Evolutionary conservation across 1,284 basidiomycete genomes (phyloP).

Genomic region (Cryptococcus depauperatus): DNA sequence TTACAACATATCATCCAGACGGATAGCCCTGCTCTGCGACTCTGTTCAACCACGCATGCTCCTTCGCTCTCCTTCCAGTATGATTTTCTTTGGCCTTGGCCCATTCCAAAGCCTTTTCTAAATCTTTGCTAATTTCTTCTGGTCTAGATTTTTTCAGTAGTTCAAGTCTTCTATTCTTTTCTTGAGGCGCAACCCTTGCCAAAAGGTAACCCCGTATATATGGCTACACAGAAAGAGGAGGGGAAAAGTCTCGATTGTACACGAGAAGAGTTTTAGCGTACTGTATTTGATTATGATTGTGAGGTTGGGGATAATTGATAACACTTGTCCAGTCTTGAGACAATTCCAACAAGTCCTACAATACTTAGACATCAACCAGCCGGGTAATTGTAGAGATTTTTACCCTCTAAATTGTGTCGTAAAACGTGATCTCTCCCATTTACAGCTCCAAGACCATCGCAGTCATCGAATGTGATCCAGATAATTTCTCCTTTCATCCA

Average conservation of each 20-base stretch:
- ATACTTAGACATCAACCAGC: background rate
- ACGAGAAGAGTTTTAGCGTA: conserved; percentile 9
- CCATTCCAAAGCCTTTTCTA: conserved; percentile 11
- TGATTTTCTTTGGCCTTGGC: background rate
- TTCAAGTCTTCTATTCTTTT: conserved; percentile 13
- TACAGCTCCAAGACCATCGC: conserved; percentile 7
- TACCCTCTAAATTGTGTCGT: background rate
- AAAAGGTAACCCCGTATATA: conserved; percentile 4
- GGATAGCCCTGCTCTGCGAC: conserved; percentile 29
- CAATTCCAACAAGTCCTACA: conserved; percentile 23
- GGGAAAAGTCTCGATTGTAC: conserved; percentile 6
- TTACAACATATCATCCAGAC: conserved; percentile 17
- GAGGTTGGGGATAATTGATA: conserved; percentile 16
- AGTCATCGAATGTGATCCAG: conserved; percentile 13
- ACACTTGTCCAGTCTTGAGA: conserved; percentile 10
- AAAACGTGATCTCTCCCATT: background rate
- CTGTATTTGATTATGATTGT: conserved; percentile 13
- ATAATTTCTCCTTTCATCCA: conserved; percentile 5
- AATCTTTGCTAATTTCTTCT: conserved; percentile 7
- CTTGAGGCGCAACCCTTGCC: conserved; percentile 11
- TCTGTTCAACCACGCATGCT: conserved; percentile 11
- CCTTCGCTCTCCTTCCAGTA: background rate
- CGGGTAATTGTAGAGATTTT: background rate
- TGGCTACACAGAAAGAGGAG: conserved; percentile 7
- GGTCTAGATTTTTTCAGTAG: conserved; percentile 8